A percentile compares a stretch with the other conserved stretches of the same genome.
Conservation (phyloP, 73 alveolate species). For the Tetrahymena malaccensis region DNA sequence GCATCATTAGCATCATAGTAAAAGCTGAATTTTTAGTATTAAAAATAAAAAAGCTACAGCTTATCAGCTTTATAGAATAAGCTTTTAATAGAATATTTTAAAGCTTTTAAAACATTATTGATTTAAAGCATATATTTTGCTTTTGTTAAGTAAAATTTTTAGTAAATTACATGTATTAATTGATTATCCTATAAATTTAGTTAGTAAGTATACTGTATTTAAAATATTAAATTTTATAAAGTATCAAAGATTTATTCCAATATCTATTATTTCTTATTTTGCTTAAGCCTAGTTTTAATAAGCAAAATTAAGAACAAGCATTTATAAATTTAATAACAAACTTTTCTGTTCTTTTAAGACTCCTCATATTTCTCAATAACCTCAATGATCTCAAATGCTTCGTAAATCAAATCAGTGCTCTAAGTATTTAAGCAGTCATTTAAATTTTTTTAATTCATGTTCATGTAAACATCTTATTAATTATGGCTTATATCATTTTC, state of each 20-base stretch:
- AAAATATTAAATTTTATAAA: no score
- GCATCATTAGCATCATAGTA: background rate
- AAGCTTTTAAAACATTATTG: background rate
- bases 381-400: background rate
- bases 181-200: background rate
- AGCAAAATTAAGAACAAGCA: background rate
- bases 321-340: background rate
- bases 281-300: background rate
- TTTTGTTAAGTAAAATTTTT: background rate
- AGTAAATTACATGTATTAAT: background rate
- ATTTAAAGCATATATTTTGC: background rate
- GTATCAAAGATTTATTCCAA: background rate
- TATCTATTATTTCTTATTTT: no score
- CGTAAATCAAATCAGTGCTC: background rate
- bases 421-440: background rate
- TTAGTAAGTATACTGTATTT: background rate
- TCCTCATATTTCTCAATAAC: background rate
- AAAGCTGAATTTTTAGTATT: background rate
- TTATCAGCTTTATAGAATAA: background rate
- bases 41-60: background rate
- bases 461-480: background rate
- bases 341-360: background rate
- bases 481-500: background rate
- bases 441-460: background rate
- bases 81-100: background rate